Percentiles rank a stretch among this genome's conserved stretches.
These are phyloP conservation scores for Potentilla sterilis DNA, from an alignment of 306 rosid species.

Conservation along the genomic window DNA sequence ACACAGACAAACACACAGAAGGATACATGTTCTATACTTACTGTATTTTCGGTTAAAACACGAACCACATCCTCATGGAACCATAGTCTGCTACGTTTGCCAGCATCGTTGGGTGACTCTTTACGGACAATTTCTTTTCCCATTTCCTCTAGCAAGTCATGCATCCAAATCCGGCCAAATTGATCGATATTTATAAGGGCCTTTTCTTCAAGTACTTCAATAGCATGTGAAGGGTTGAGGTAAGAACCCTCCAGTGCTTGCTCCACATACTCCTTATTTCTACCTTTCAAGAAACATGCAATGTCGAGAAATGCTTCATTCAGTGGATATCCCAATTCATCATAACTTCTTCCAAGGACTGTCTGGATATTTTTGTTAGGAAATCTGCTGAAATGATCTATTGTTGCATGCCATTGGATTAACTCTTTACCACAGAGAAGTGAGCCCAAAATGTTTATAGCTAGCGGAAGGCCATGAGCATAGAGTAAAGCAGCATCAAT, in stretches of 20 bases:
- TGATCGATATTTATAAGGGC: background rate
- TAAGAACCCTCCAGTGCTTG: slow-evolving; percentile 25
- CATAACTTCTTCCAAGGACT: slow-evolving; percentile 19
- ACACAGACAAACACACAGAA: background rate
- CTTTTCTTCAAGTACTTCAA: background rate
- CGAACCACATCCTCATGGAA: slow-evolving; percentile 28
- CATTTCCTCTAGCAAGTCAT: slow-evolving; percentile 32
- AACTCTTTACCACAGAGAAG: slow-evolving; percentile 20
- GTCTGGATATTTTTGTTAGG: background rate
- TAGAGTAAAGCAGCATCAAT: background rate
- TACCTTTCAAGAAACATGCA: slow-evolving; percentile 39
- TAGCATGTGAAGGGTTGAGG: slow-evolving; percentile 9
- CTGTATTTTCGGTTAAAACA: background rate
- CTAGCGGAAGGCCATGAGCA: slow-evolving; percentile 27
- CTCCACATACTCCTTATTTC: slow-evolving; percentile 16
- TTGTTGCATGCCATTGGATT: slow-evolving; percentile 1
- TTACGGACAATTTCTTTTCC: slow-evolving; percentile 33
- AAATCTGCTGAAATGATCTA: slow-evolving; percentile 10
- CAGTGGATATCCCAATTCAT: slow-evolving; percentile 17
- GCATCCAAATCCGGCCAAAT: slow-evolving; percentile 23
- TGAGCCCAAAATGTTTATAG: slow-evolving; percentile 36
- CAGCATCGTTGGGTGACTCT: slow-evolving; percentile 2
- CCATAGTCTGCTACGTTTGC: slow-evolving; percentile 35
- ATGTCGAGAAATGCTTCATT: slow-evolving; percentile 33
- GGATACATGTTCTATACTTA: background rate